These are phyloP conservation scores for Venturia nashicola DNA, from an alignment of 2,329 filamentous ascomycete species.

Conservation along the genomic window DNA sequence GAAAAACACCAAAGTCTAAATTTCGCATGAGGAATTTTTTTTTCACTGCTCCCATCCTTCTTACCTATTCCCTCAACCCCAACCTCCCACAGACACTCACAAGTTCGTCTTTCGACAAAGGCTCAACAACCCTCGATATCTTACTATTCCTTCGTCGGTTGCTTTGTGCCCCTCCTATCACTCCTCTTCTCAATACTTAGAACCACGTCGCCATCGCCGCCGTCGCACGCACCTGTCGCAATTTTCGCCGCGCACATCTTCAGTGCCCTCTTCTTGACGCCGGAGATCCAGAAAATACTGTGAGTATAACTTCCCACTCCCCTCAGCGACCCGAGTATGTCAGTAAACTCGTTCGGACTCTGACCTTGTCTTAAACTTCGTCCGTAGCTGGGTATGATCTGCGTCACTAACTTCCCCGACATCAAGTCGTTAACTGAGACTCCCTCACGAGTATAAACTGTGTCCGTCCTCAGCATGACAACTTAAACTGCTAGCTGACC, in stretches of 20 bases:
- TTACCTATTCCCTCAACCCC: neutral
- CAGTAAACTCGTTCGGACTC: neutral
- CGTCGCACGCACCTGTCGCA: neutral
- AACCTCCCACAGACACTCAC: neutral
- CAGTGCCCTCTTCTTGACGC: neutral
- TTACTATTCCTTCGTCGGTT: neutral
- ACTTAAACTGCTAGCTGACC: neutral
- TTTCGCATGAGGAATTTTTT: neutral
- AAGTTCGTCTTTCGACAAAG: neutral
- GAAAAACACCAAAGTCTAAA: neutral
- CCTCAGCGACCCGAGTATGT: neutral
- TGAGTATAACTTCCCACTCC: neutral
- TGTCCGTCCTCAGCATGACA: neutral
- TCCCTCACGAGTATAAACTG: neutral
- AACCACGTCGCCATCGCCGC: too few relatives aligned
- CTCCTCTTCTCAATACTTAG: neutral
- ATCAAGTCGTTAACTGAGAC: neutral
- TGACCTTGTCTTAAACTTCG: conserved; percentile 1
- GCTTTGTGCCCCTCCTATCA: neutral
- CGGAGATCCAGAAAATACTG: neutral
- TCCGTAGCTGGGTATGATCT: neutral
- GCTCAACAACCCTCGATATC: neutral
- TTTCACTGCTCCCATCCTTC: neutral
- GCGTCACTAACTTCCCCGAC: neutral
- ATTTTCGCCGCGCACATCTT: neutral